phyloP scores from a whole-genome alignment of 2,329 filamentous ascomycete species.

The Penicillium sp. region DNA sequence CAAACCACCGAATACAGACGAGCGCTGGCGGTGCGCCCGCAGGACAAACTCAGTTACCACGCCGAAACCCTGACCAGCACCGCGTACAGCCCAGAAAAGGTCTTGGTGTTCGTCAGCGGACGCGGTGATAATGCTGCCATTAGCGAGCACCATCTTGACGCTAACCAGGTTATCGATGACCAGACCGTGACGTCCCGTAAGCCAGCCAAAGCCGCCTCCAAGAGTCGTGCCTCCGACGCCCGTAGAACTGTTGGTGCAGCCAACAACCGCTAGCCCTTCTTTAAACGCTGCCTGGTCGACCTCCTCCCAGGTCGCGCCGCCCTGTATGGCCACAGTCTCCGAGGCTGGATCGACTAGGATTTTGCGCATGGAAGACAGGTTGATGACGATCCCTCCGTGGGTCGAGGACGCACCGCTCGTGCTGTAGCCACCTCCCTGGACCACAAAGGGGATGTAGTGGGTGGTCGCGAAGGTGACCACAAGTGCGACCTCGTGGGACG shows the following conservation, averaged over 20 bases:
- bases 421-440: background rate
- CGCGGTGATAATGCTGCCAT: slow-evolving; percentile 36
- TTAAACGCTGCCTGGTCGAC: slow-evolving; percentile 55
- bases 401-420: slow-evolving; percentile 3
- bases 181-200: slow-evolving; percentile 57
- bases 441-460: background rate
- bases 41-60: background rate
- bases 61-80: slow-evolving; percentile 33
- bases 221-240: slow-evolving; percentile 61
- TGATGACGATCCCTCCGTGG: slow-evolving; percentile 7
- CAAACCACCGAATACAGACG: slow-evolving; percentile 29
- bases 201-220: slow-evolving; percentile 59
- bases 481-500: background rate
- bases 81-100: slow-evolving; percentile 51
- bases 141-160: slow-evolving; percentile 40
- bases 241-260: slow-evolving; percentile 62
- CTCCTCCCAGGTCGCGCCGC: slow-evolving; percentile 56
- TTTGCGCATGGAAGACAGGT: background rate
- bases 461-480: background rate
- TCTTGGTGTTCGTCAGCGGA: slow-evolving; percentile 48
- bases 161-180: slow-evolving; percentile 51
- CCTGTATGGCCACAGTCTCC: slow-evolving; percentile 1
- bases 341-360: background rate
- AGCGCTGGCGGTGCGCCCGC: slow-evolving; percentile 25
- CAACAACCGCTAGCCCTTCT: slow-evolving; percentile 59